Base-by-base conservation (phyloP, 768 basidiomycete genomes). In the Kwoniella heveanensis region DNA sequence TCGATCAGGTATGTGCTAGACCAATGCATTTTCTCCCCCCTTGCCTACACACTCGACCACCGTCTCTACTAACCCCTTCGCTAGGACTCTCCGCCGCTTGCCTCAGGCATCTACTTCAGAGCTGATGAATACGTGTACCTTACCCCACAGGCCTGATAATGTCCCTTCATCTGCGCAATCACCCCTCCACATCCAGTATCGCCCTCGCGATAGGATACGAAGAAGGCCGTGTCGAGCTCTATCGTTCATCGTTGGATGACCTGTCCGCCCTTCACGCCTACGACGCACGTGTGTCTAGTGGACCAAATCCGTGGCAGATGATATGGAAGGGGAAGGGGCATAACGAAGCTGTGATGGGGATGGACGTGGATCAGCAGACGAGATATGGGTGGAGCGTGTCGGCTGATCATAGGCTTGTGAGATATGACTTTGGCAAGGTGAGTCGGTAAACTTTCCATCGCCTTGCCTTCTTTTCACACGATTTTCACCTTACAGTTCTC, bases 171-270 rank as follows among this genome's bases (percentile, higher is more conserved):
- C 81, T 96, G 1, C 87, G 85, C 56, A 78, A 81, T 44, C 49
- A 54, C 12, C 62, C 57, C 27, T 32, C 44, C n/a, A 22, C 51
- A 9, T 46, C 49, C 10, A 47, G 52, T 19, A 82, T 94, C 3
- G 83, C 86, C 1, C 79, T 95, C 4, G 76, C 94, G 0, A 84
- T 86, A 39, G 90, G 86, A 0, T 95, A 91, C 76, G 95, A 99
- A 80, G 88, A 89, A 63, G 94, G 95, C 0, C 83, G 85, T n/a
- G 88, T 96, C n/a, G 85, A 85, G 22, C 79, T 92, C 32, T 88
- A 46, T 30, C 22, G 21, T 4, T 39, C 57, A n/a, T 24, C 63
- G 0, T 7, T 54, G 2, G 21, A 49, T 17, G 22, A 22, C 17
- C 10, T 44, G 10, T 44, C 24, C 21, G 8, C 27, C 39, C 1